Evolutionary conservation across 306 rosid genomes (phyloP), one percentile per base, ranked within the genome.

Genomic region (Vigna unguiculata): DNA sequence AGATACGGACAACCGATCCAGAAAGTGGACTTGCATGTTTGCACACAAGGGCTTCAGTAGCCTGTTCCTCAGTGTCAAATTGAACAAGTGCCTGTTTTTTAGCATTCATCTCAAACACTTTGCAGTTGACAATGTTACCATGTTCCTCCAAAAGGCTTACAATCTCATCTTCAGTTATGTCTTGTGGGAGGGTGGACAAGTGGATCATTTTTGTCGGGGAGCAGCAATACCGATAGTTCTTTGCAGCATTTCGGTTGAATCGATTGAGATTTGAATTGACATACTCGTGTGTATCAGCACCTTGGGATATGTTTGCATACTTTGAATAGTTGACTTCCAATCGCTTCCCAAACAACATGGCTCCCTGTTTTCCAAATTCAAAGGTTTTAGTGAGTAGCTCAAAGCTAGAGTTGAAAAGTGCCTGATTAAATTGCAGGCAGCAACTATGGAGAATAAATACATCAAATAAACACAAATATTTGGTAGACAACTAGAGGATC

Each of bases 61-160:
- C 98, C 82, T 88, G 91, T 87, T 92, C 99, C 90, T 96, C 99
- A 0, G 89, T 87, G 54, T 96, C 99, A 48, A 91, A 96, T 86
- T 91, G 86, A 74, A 91, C 92, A 38, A 96, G 87, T 4, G 98
- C 90, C 83, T 96, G 99, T 81, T 92, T 96, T 83, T 92, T 96
- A n/a, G 98, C 99, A 34, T 93, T 96, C 99, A 96, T 96, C 85
- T 96, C 98, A 69, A 92, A 96, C 48, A 96, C 86, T 88, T 91
- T 96, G 41, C 91, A 83, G 86, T 88, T 92, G 38, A 88, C 81
- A 53, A 96, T 89, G 75, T 86, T 52, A 66, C 98, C 93, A 17
- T 89, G 92, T 69, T 96, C 98, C 84, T 92, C 97, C 3, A 96
- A 54, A 78, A 87, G 97, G 82, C 46, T 87, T 52, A 90, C 84